phyloP scores from a whole-genome alignment of 192 early-diverging fungal genomes.

The Rhizophagus sp. region DNA sequence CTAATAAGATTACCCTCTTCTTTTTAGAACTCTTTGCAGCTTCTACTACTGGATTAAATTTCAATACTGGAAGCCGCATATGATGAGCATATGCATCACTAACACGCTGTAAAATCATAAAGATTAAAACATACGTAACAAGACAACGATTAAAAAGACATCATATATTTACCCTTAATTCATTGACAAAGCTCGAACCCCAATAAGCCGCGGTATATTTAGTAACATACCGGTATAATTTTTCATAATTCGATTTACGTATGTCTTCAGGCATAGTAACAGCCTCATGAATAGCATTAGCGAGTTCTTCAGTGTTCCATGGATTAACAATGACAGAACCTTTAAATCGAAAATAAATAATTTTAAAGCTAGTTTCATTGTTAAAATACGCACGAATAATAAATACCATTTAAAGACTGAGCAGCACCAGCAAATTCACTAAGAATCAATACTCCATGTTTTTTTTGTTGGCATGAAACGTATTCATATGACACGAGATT shows the following conservation, averaged over 20 bases:
- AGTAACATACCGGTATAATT: conserved; percentile 90
- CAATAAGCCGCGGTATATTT: conserved; percentile 98
- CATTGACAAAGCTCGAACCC: conserved; percentile 93
- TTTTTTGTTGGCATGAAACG: conserved; percentile 86
- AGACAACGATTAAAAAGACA: not conserved
- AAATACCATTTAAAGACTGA: conserved; percentile 89
- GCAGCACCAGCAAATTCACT: conserved; percentile 99
- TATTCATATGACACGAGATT: conserved; percentile 99
- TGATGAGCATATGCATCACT: conserved; percentile 66
- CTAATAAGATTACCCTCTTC: conserved; percentile 84
- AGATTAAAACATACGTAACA: not conserved
- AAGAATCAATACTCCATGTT: conserved; percentile 95
- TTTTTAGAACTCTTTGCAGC: conserved; percentile 58
- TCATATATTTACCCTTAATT: conserved; percentile 61
- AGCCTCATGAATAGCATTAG: conserved; percentile 86
- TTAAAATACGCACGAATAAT: not conserved
- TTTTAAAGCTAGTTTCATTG: not conserved
- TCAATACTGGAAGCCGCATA: conserved; percentile 63
- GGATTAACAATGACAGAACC: conserved; percentile 97
- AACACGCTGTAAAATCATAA: conserved; percentile 12
- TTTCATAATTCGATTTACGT: conserved; percentile 83
- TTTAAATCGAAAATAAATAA: conserved; percentile 28
- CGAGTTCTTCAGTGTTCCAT: conserved; percentile 97
- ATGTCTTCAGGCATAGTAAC: conserved; percentile 88
- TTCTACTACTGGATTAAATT: conserved; percentile 50